Percentiles rank a stretch among this genome's conserved stretches.
Conservation (phyloP, 2,329 filamentous ascomycete genomes). For the Pseudogymnoascus sp. region DNA sequence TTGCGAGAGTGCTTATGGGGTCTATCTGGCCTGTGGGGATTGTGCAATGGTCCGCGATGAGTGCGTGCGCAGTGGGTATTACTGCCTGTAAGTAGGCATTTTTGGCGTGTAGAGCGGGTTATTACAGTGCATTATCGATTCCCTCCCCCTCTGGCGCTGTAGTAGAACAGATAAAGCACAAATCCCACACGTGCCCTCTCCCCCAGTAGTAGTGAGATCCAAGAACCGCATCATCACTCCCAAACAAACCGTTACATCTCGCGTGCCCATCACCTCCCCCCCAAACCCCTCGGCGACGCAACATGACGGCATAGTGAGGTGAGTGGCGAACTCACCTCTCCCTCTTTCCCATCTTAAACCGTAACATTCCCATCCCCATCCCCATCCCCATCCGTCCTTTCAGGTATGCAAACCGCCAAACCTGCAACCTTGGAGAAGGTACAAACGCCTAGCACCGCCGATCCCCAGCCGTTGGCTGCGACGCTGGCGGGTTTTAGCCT, state of each 20-base stretch:
- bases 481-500: no score
- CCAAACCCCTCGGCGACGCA: not conserved
- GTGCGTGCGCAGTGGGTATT: not conserved
- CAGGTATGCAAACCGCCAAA: not conserved
- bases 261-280: not conserved
- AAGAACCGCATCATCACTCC: not conserved
- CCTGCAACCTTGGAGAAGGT: not conserved
- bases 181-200: not conserved
- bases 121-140: not conserved
- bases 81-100: not conserved
- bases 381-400: not conserved
- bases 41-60: not conserved
- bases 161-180: not conserved
- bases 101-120: not conserved
- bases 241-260: not conserved
- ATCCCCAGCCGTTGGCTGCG: not conserved
- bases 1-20: no score
- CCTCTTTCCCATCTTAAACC: not conserved
- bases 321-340: not conserved
- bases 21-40: no score
- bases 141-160: not conserved
- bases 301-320: not conserved
- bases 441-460: not conserved
- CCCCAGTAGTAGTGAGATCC: not conserved
- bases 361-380: not conserved